Percentiles rank a stretch among this genome's conserved stretches.
Evolutionary conservation across 495 filamentous ascomycete species (phyloP).

Genomic region (Aspergillus cristatus): DNA sequence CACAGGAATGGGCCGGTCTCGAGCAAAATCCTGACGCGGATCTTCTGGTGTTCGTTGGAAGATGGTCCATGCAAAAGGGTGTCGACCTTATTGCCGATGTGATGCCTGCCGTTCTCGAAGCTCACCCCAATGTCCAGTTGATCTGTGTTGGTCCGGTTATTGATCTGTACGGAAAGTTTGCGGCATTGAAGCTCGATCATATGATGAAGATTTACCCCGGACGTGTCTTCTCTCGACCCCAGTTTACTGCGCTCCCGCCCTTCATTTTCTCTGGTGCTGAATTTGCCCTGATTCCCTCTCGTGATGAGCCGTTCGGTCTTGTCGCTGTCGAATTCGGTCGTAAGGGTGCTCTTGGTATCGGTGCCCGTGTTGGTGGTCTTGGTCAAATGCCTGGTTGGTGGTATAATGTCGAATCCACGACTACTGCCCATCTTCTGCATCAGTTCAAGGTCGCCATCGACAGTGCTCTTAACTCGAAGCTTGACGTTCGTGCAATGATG

Average conservation of each 20-base stretch:
- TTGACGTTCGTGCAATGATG: conserved; percentile 54
- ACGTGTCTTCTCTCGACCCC: conserved; percentile 67
- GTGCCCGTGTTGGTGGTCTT: conserved; percentile 56
- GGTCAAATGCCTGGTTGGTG: conserved; percentile 76
- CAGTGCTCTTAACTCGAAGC: conserved; percentile 54
- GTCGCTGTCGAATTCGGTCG: conserved; percentile 75
- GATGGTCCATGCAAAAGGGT: conserved; percentile 74
- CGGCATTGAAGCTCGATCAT: conserved; percentile 59
- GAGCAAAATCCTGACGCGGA: conserved; percentile 58
- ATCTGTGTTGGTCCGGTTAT: conserved; percentile 67
- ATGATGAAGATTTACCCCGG: conserved; percentile 70
- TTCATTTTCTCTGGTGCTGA: conserved; percentile 74
- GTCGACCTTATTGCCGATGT: conserved; percentile 72
- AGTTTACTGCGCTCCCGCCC: conserved; percentile 65
- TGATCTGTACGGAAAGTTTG: conserved; percentile 72
- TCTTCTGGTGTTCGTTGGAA: conserved; percentile 68
- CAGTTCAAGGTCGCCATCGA: conserved; percentile 65
- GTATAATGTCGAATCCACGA: conserved; percentile 61
- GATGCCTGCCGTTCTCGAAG: conserved; percentile 61
- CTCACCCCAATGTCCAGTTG: conserved; percentile 56
- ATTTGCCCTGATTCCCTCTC: conserved; percentile 69
- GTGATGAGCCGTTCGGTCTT: conserved; percentile 75
- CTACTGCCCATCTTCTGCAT: conserved; percentile 58
- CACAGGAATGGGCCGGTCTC: conserved; percentile 69
- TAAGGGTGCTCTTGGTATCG: conserved; percentile 69